phyloP scores from a whole-genome alignment of 306 rosid genomes.

The Lupinus albus region DNA sequence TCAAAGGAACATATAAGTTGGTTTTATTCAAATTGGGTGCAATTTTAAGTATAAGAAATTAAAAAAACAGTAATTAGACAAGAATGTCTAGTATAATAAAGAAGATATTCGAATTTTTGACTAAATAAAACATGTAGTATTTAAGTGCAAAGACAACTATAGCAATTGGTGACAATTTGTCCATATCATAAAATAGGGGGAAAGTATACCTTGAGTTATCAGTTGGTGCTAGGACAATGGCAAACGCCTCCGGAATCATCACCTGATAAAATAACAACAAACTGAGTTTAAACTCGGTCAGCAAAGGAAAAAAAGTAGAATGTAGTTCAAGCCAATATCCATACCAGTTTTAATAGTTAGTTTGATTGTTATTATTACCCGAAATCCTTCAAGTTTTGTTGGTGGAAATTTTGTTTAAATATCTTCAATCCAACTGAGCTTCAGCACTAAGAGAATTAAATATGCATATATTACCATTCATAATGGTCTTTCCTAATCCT shows the following conservation, averaged over 20 bases:
- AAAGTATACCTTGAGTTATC: constrained; percentile 64
- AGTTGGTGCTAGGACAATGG: constrained; percentile 80
- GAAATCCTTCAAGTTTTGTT: constrained; percentile 5
- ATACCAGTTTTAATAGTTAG: background rate
- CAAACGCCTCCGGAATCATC: constrained; percentile 87
- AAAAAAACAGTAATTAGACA: background rate
- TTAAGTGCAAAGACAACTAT: background rate
- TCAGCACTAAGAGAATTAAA: background rate
- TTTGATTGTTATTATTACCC: constrained; percentile 9
- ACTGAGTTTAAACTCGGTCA: constrained; percentile 28
- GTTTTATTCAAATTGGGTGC: constrained; percentile 24
- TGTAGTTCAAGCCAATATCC: constrained; percentile 25
- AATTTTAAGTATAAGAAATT: background rate
- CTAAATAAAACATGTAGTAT: constrained; percentile 1
- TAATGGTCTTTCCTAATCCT: background rate
- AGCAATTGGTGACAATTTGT: constrained; percentile 16
- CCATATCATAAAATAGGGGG: background rate
- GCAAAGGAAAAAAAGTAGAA: constrained; percentile 9
- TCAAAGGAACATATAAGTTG: constrained; percentile 11
- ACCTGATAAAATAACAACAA: constrained; percentile 46
- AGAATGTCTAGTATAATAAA: background rate
- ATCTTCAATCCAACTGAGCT: constrained; percentile 1
- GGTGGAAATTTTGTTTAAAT: constrained; percentile 9
- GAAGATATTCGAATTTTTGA: background rate
- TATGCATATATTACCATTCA: background rate